These are phyloP conservation scores for Yarrowia sp. DNA, from an alignment of 805 yeast genomes.

Conservation along the genomic window DNA sequence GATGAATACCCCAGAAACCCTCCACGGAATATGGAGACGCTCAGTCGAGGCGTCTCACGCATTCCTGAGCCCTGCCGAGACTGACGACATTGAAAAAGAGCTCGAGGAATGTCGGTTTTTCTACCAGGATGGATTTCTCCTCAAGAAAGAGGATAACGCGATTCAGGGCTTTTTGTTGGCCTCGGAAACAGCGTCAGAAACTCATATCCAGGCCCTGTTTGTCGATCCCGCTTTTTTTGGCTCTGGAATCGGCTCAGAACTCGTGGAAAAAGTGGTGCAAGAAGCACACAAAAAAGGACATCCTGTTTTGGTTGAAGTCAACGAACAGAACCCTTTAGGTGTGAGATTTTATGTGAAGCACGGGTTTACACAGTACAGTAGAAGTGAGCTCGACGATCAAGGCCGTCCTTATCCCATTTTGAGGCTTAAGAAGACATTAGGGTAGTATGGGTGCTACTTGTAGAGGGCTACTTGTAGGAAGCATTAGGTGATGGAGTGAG, in stretches of 20 bases:
- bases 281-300: neutral
- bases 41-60: neutral
- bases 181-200: neutral
- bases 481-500: too few species aligned
- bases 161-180: neutral
- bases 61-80: neutral
- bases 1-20: neutral
- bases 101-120: neutral
- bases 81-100: neutral
- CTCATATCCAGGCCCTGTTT: neutral
- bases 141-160: neutral
- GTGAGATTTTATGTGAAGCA: neutral
- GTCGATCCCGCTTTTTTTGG: neutral
- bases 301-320: neutral
- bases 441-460: too few species aligned
- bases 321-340: neutral
- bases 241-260: neutral
- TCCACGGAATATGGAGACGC: neutral
- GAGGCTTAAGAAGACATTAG: too few species aligned
- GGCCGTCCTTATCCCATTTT: neutral
- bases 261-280: neutral
- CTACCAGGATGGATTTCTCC: neutral
- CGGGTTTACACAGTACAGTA: neutral
- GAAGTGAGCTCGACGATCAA: neutral
- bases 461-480: too few species aligned